Conservation (phyloP, 2,329 filamentous ascomycete genomes). For the Aspergillus brunneoviolaceus region DNA sequence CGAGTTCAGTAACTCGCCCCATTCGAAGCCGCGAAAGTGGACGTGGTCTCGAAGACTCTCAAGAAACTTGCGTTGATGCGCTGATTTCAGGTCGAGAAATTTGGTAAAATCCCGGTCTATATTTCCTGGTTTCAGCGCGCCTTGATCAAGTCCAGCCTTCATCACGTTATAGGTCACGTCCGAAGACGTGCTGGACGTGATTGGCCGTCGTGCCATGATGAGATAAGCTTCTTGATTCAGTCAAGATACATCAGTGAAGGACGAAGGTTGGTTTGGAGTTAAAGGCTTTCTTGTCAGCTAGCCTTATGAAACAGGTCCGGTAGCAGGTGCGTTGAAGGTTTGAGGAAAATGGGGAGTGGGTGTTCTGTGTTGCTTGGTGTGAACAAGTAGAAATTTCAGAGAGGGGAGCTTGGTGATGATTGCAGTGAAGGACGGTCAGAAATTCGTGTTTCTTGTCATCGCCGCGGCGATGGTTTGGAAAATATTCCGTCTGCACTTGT, state of each 20-base stretch:
- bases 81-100: constrained; percentile 24
- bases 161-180: neutral
- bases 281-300: neutral
- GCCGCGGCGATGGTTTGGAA: neutral
- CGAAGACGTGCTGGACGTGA: neutral
- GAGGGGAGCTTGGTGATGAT: neutral
- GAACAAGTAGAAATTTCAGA: neutral
- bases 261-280: neutral
- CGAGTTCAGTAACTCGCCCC: constrained; percentile 14
- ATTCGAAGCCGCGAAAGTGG: constrained; percentile 2
- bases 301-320: neutral
- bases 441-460: neutral
- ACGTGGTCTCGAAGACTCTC: constrained; percentile 14
- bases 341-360: neutral
- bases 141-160: constrained; percentile 15
- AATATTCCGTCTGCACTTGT: no score
- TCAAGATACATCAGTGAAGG: neutral
- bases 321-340: neutral
- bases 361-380: neutral
- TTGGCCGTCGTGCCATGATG: neutral
- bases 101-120: constrained; percentile 21
- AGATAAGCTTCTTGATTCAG: neutral
- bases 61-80: constrained; percentile 19
- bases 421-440: neutral
- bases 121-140: constrained; percentile 12